A percentile compares a stretch with the other conserved stretches of the same genome.
Conservation (phyloP, 352 stramenopile genomes). For the Peronosclerospora sorghi region DNA sequence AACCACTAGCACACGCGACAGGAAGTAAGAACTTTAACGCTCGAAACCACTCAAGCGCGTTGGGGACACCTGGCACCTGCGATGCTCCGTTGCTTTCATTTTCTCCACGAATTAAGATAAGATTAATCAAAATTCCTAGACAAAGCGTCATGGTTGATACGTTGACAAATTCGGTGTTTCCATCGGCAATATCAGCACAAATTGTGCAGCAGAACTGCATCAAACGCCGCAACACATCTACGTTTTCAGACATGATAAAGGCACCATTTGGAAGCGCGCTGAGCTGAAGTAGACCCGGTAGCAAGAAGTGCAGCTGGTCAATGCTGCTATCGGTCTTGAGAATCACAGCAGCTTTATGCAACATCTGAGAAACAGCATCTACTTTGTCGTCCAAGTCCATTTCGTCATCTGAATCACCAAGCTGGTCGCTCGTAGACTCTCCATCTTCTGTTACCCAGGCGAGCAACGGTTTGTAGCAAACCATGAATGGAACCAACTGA, state of each 20-base stretch:
- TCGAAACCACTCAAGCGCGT: slow-evolving; percentile 57
- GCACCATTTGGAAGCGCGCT: slow-evolving; percentile 53
- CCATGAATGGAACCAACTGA: slow-evolving; percentile 65
- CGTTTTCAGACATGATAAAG: slow-evolving; percentile 42
- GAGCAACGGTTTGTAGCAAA: slow-evolving; percentile 53
- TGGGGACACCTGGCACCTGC: slow-evolving; percentile 25
- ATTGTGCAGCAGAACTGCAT: slow-evolving; percentile 70
- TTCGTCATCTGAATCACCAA: slow-evolving; percentile 52
- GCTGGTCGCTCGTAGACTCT: slow-evolving; percentile 10
- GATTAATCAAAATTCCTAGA: slow-evolving; percentile 70
- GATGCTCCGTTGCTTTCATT: slow-evolving; percentile 10
- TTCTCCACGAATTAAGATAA: slow-evolving; percentile 54
- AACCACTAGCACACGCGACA: slow-evolving; percentile 54
- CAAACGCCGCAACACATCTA: slow-evolving; percentile 46
- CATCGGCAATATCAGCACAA: slow-evolving; percentile 42
- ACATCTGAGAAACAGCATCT: slow-evolving; percentile 31
- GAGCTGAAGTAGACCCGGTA: slow-evolving; percentile 72
- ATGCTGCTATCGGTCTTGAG: slow-evolving; percentile 29
- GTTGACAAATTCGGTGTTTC: slow-evolving; percentile 32
- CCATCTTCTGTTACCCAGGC: slow-evolving; percentile 10
- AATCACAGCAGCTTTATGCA: slow-evolving; percentile 25
- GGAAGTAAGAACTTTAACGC: slow-evolving; percentile 65
- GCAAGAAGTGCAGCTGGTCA: slow-evolving; percentile 70
- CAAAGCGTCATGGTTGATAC: slow-evolving; percentile 64
- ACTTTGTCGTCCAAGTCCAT: slow-evolving; percentile 68